phyloP scores from a whole-genome alignment of 371 early-diverging fungal species.

The Syncephalis fuscata region DNA sequence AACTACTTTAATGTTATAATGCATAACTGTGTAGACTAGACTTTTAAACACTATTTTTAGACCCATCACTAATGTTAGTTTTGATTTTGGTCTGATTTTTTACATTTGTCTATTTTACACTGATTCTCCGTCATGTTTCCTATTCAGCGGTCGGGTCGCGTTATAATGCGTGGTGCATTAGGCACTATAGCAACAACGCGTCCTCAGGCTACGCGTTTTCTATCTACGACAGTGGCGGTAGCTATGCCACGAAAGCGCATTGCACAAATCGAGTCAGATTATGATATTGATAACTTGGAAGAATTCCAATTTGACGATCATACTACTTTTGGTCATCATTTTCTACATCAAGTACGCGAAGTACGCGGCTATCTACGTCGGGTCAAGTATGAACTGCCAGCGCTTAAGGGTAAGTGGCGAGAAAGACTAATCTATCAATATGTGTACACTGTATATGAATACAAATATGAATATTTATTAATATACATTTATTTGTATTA shows the following conservation, averaged over 20 bases:
- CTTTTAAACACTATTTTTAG: too few species aligned
- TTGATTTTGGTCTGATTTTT: too few species aligned
- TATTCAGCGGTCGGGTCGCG: too few species aligned
- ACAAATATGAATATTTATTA: background rate
- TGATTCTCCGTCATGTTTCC: too few species aligned
- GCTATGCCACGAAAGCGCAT: too few species aligned
- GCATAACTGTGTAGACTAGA: too few species aligned
- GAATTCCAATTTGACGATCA: conserved; percentile 6
- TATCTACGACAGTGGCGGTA: too few species aligned
- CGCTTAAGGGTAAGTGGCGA: conserved; percentile 32
- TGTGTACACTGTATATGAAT: background rate
- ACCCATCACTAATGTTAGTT: too few species aligned
- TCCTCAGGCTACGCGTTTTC: conserved; percentile 12
- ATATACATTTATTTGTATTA: background rate
- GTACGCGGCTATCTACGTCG: conserved; percentile 45
- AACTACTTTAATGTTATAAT: too few species aligned
- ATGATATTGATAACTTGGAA: conserved; percentile 3
- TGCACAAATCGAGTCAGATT: background rate
- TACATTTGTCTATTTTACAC: too few species aligned
- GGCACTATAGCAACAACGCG: background rate
- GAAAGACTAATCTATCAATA: conserved; percentile 1
- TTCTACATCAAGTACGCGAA: conserved; percentile 31
- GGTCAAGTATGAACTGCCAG: conserved; percentile 41
- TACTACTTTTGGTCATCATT: conserved; percentile 22
- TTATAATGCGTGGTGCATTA: too few species aligned